Evolutionary conservation across 78 protist genomes (phyloP), one percentile per base, ranked within the genome.

Genomic region (Trichosphaerium sp.): DNA sequence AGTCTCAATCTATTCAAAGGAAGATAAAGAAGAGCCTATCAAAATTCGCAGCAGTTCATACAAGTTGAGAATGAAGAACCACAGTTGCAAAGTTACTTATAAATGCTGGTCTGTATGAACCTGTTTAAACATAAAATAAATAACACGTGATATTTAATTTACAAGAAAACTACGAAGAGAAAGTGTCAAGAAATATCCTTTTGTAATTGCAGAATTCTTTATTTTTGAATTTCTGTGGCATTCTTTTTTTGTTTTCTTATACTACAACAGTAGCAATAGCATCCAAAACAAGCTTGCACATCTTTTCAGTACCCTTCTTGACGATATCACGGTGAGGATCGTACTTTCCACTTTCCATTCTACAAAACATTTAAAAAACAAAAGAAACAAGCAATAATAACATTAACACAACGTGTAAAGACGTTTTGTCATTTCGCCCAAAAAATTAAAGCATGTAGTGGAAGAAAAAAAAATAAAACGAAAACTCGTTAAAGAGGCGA

Each of bases 321-420:
- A 74, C 80, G 40, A 74, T 32, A 28, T 74, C 71, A 44, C 68
- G 42, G 26, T 74, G 65, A 67, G 80, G 80, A 60, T 74, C 80
- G 58, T 74, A 74, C 49, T 63, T 74, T 29, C 67, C 80, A n/a
- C n/a, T n/a, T n/a, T n/a, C n/a, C n/a, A n/a, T n/a, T n/a, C n/a
- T n/a, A n/a, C n/a, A n/a, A n/a, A n/a, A n/a, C n/a, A n/a, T n/a
- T n/a, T n/a, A n/a, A n/a, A n/a, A n/a, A n/a, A n/a, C n/a, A n/a
- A n/a, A n/a, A n/a, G n/a, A n/a, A n/a, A n/a, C n/a, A n/a, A n/a
- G n/a, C n/a, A n/a, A n/a, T n/a, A n/a, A n/a, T n/a, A n/a, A n/a
- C n/a, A n/a, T n/a, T n/a, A n/a, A n/a, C n/a, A n/a, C n/a, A n/a
- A n/a, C n/a, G n/a, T n/a, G n/a, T n/a, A n/a, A n/a, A n/a, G n/a